Base-by-base conservation (phyloP, 257 asterid genomes). In the Ilex asprella region DNA sequence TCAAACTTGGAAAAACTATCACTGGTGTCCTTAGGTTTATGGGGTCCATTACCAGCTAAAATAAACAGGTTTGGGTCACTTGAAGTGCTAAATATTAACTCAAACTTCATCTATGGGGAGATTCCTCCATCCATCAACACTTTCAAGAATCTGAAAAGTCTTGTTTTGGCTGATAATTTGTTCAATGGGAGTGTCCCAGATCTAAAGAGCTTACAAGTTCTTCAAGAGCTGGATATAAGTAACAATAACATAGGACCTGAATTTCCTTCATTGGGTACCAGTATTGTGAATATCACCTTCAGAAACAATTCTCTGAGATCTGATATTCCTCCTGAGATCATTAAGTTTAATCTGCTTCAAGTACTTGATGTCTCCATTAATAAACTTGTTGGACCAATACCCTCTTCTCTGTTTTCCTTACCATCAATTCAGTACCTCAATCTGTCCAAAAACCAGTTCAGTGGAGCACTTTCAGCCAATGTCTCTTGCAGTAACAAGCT, bases 1-100 rank as follows among this genome's bases (percentile, higher is more conserved):
- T 72, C 90, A 15, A 64, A 47, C 44, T 66, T 93, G 55, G 76
- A 79, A 67, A 88, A 73, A 70, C 66, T 93, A 49, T 79, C 97
- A 3, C 56, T 93, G 12, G 93, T 93, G 31, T 78, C 89, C 9
- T 43, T 93, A 7, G 99, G 99, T 2, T 31, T 93, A 27, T 87
- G 96, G 95, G 99, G 99, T 30, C 70, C 84, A 39, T 78, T 93
- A 10, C 96, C 99, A 0, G 73, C 67, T 5, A 93, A 90, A 56
- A 68, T 93, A 44, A 84, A 70, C 66, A 74, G 99, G 61, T 39
- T 93, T 65, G 63, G 80, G 30, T 86, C 94, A 3, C 97, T 93
- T 46, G 73, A 79, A 67, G 82, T 73, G 29, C 69, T 93, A 41
- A 84, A 93, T 16, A 39, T 85, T 6, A 89, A 86, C 69, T 85